Conservation (phyloP, 129 eudicot genomes). For the carrot (Daucus carota) region DNA sequence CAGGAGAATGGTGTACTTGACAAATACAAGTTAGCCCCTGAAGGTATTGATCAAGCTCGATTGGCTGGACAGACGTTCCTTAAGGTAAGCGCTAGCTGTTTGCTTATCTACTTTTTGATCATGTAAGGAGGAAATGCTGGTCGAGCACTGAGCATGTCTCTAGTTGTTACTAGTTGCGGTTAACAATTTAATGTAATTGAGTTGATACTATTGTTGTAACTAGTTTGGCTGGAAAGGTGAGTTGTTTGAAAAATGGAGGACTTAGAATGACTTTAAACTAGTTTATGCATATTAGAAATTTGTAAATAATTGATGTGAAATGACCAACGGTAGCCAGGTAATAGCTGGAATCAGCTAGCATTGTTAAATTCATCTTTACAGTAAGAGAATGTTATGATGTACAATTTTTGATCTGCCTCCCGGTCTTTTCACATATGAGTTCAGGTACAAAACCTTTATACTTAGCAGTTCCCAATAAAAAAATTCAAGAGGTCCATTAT, state of each 20-base stretch:
- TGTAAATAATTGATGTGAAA: not conserved
- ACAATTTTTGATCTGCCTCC: not conserved
- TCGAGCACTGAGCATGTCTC: not conserved
- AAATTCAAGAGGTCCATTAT: not conserved
- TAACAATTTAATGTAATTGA: not conserved
- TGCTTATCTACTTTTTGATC: not conserved
- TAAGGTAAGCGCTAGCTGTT: conserved; percentile 35
- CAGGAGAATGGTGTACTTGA: conserved; percentile 87
- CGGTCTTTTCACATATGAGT: not conserved
- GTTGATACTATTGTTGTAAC: not conserved
- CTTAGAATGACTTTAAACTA: not conserved
- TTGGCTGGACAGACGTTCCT: conserved; percentile 67
- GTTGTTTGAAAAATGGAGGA: not conserved
- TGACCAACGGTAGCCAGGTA: not conserved
- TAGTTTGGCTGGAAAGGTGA: too few species aligned
- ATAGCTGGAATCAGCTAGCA: not conserved
- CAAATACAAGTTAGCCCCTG: conserved; percentile 66
- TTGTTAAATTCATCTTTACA: not conserved
- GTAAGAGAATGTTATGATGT: not conserved
- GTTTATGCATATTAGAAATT: not conserved
- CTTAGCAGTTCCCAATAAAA: not conserved
- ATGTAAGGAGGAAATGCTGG: not conserved
- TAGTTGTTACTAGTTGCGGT: not conserved
- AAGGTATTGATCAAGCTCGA: conserved; percentile 80
- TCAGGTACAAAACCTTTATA: not conserved